Evolutionary conservation across 2,329 filamentous ascomycete species (phyloP).

Genomic region (Cladosporium sp.): DNA sequence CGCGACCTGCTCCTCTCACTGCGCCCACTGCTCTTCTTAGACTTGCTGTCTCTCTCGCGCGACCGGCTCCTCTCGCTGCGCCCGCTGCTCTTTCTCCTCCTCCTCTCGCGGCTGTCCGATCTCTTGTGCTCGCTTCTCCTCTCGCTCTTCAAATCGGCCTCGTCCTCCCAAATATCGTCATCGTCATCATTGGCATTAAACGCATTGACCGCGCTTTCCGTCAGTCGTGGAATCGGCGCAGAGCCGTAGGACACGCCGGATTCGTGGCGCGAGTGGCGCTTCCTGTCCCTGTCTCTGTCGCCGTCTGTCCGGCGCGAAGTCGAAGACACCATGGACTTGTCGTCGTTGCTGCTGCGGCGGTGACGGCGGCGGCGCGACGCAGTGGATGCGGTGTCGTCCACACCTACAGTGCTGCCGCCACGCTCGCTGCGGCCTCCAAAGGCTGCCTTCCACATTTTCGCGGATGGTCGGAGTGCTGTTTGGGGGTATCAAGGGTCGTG

Average conservation of each 20-base stretch:
- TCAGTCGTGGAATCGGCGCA: conserved; percentile 30
- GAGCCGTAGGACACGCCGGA: conserved; percentile 25
- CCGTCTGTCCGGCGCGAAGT: conserved; percentile 29
- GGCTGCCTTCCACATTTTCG: conserved; percentile 39
- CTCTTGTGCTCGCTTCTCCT: conserved; percentile 27
- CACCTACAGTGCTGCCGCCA: conserved; percentile 26
- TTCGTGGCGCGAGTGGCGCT: conserved; percentile 43
- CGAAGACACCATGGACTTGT: conserved; percentile 29
- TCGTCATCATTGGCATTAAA: conserved; percentile 36
- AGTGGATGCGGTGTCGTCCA: conserved; percentile 31
- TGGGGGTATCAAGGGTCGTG: conserved; percentile 4
- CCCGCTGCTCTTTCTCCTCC: conserved; percentile 29
- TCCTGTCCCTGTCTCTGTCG: conserved; percentile 30
- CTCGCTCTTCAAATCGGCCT: conserved; percentile 34
- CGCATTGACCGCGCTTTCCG: conserved; percentile 39
- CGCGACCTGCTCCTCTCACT: conserved; percentile 19
- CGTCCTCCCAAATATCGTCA: conserved; percentile 38
- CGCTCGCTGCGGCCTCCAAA: conserved; percentile 39
- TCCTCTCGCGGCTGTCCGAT: conserved; percentile 15
- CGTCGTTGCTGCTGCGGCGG: conserved; percentile 27
- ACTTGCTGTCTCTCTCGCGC: conserved; percentile 27
- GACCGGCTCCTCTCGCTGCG: conserved; percentile 30
- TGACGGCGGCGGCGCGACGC: conserved; percentile 18
- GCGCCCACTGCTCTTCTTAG: conserved; percentile 25
- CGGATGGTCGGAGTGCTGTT: conserved; percentile 1